These are phyloP conservation scores for Globisporangium spiculum DNA, from an alignment of 352 stramenopile species.

Conservation along the genomic window DNA sequence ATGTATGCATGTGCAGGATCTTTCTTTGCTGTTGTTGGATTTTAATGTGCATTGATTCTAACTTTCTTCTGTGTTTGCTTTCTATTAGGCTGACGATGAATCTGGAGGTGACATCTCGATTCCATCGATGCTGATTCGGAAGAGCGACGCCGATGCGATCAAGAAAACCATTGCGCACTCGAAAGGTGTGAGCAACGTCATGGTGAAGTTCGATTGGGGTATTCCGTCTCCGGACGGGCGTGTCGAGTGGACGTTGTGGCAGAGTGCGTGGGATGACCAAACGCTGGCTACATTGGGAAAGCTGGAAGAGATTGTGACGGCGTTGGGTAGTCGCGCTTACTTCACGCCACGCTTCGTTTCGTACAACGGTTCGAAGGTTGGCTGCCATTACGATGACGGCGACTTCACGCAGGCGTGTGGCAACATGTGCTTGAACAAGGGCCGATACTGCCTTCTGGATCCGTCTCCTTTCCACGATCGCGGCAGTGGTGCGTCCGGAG, in stretches of 20 bases:
- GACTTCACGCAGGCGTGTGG: constrained; percentile 80
- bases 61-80: not conserved
- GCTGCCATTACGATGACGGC: constrained; percentile 82
- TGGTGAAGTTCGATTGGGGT: constrained; percentile 95
- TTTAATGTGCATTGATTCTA: constrained; percentile 1
- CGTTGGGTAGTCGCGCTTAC: constrained; percentile 89
- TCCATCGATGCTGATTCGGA: constrained; percentile 94
- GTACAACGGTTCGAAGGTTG: constrained; percentile 93
- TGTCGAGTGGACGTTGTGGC: constrained; percentile 97
- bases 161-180: constrained; percentile 86
- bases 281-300: constrained; percentile 73
- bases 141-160: constrained; percentile 92
- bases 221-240: constrained; percentile 93
- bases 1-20: constrained; percentile 3
- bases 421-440: constrained; percentile 97
- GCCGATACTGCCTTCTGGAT: constrained; percentile 96
- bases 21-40: constrained; percentile 4
- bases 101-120: constrained; percentile 96
- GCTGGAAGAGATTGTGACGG: constrained; percentile 75
- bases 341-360: constrained; percentile 97
- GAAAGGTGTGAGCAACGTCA: constrained; percentile 89
- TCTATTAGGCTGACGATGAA: constrained; percentile 90
- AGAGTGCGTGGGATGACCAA: constrained; percentile 92
- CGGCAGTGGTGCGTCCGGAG: constrained; percentile 88
- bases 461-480: constrained; percentile 93